phyloP scores from a whole-genome alignment of 805 yeast genomes.

The Hanseniaspora meyeri region DNA sequence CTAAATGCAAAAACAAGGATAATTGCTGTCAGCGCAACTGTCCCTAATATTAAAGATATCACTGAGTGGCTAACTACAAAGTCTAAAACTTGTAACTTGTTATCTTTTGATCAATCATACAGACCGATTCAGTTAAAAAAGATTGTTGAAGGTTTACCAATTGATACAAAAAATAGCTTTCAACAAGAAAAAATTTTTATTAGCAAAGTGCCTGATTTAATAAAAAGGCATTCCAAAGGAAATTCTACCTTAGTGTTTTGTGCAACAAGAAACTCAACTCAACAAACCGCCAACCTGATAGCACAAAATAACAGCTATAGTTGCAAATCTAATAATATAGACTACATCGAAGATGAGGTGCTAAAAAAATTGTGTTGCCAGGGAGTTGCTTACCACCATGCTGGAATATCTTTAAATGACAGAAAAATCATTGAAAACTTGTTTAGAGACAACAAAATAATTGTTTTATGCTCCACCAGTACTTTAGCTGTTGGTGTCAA shows the following conservation, averaged over 20 bases:
- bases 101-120: slow-evolving; percentile 37
- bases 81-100: slow-evolving; percentile 25
- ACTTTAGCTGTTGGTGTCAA: slow-evolving; percentile 52
- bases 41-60: slow-evolving; percentile 40
- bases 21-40: slow-evolving; percentile 43
- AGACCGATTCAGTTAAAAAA: slow-evolving; percentile 35
- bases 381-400: slow-evolving; percentile 48
- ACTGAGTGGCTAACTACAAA: slow-evolving; percentile 33
- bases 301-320: slow-evolving; percentile 15
- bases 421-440: slow-evolving; percentile 34
- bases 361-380: slow-evolving; percentile 18
- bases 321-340: slow-evolving; percentile 12
- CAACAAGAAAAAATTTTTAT: slow-evolving; percentile 37
- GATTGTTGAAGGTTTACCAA: slow-evolving; percentile 34
- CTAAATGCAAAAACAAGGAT: slow-evolving; percentile 25
- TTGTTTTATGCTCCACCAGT: slow-evolving; percentile 43
- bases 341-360: slow-evolving; percentile 22
- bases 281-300: slow-evolving; percentile 33
- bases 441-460: slow-evolving; percentile 34
- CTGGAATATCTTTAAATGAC: slow-evolving; percentile 41
- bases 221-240: slow-evolving; percentile 29
- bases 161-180: slow-evolving; percentile 33
- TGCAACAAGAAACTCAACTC: slow-evolving; percentile 39
- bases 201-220: slow-evolving; percentile 31
- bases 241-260: slow-evolving; percentile 43